Evolutionary conservation across 2,329 filamentous ascomycete genomes (phyloP).

Genomic region (Pleomassaria siparia): DNA sequence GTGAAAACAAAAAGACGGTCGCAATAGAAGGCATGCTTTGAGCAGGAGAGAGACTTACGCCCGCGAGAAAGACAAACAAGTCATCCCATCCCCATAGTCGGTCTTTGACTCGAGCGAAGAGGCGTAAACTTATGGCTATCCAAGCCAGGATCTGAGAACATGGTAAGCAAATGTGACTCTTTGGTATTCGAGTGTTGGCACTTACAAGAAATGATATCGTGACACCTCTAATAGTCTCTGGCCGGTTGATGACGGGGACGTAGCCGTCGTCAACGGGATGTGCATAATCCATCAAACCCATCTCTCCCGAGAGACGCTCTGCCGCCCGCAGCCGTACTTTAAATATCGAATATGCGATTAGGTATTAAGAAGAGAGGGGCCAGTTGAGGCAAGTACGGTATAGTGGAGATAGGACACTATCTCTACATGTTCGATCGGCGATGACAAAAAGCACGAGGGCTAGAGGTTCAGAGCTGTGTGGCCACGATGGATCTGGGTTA

Average conservation of each 20-base stretch:
- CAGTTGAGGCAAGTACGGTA: neutral
- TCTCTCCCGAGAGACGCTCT: neutral
- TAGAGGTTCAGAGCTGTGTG: neutral
- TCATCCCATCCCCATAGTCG: constrained; percentile 41
- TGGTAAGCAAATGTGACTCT: constrained; percentile 6
- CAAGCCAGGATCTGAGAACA: constrained; percentile 24
- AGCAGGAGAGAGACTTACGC: constrained; percentile 8
- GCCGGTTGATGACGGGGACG: constrained; percentile 30
- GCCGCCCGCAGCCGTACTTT: constrained; percentile 9
- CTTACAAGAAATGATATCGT: constrained; percentile 34
- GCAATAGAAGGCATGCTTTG: too few species aligned
- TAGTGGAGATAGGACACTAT: neutral
- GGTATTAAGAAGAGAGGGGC: neutral
- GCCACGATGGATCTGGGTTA: neutral
- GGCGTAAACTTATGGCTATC: constrained; percentile 29
- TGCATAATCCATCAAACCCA: neutral
- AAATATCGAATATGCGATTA: neutral
- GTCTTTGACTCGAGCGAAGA: constrained; percentile 33
- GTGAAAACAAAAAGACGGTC: neutral
- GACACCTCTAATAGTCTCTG: constrained; percentile 30
- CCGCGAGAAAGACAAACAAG: constrained; percentile 33
- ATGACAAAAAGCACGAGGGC: neutral
- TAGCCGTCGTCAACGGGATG: constrained; percentile 29
- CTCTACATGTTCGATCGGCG: constrained; percentile 1
- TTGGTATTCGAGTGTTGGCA: neutral